Evolutionary conservation across 2,329 filamentous ascomycete species (phyloP), one percentile per base, ranked within the genome.

Genomic region (Microdochium bolleyi): DNA sequence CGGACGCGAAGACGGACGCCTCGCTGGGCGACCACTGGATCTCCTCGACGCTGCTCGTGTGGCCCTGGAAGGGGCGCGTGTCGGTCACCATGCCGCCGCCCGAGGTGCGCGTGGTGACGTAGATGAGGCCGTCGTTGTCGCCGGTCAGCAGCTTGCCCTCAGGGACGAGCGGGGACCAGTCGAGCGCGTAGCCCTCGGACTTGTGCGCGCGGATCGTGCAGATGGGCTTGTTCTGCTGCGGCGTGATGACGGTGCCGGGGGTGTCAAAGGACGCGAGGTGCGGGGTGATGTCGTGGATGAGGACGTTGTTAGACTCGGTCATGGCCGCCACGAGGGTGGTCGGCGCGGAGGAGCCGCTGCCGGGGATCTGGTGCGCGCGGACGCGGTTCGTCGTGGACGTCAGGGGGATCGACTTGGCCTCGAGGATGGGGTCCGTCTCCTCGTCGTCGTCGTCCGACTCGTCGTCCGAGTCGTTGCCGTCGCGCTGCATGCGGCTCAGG

Each of bases 1-100:
- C 92, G 1, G 92, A 97, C 0, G 94, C 88, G 65, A 99, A 99
- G 25, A 97, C 94, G 56, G 91, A 92, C 57, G 84, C 84, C 73
- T 99, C 94, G 19, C 85, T 89, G 0, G 94, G 94, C 51, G 89
- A 95, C 94, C 94, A 99, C 70, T 97, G 92, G 24, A 99, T 76
- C 67, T 99, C 94, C 74, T 99, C 94, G 16, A 99, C 84, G 51
- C 88, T 92, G 64, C 85, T 83, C 9, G 79, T 80, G 74, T 99
- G 94, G 50, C 92, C 92, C 22, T 82, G 82, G 72, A 95, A 95
- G 1, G 92, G 77, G 46, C 88, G 82, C 13, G 82, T 88, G 67
- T 96, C 92, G 4, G 91, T 95, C 19, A 89, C 86, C 79, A 91
- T 97, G 57, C 88, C 88, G 51, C 92, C 94, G 54, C 89, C 90